Evolutionary conservation across 495 filamentous ascomycete species (phyloP), one percentile per base, ranked within the genome.

Genomic region (Astrothelium macrocarpum): DNA sequence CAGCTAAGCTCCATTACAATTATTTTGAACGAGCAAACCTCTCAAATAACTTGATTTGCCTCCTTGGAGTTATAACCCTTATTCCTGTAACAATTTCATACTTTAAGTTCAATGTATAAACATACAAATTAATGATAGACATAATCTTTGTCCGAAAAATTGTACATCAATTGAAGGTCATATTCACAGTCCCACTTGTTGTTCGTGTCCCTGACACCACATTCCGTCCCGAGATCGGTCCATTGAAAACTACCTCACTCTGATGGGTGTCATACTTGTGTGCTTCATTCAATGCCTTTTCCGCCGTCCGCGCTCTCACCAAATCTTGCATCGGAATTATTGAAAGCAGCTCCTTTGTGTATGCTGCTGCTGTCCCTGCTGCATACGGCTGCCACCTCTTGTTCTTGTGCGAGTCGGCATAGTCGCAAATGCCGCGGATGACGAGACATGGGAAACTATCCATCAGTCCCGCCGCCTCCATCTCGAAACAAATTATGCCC

Each of bases 391-490:
- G 66, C 66, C 66, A 71, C 20, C 53, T 36, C 2, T 71, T 60
- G 31, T 68, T 68, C 58, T 70, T 71, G 62, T 70, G 67, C 2
- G 70, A 58, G 61, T 71, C 70, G 0, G 68, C 58, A 63, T 72
- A 72, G 61, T 72, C 69, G 62, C 64, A 70, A 16, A 72, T 71
- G 20, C 70, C 70, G 32, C 70, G 68, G 42, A 72, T 67, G 29
- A 70, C 69, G 1, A 72, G 32, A 60, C 68, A 72, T 2, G 64
- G 66, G 49, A 71, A 66, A 12, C 59, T 12, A 34, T 71, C 42
- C 67, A 69, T 66, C n/a, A 69, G 31, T 18, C 68, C 68, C 36
- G 70, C 70, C 31, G 70, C 70, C 53, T 72, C 70, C 70, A 67
- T 72, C 62, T 72, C 69, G 45, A 71, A 68, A 61, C 70, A 72